Evolutionary conservation across 2,329 filamentous ascomycete genomes (phyloP).

Genomic region (Xylaria sp.): DNA sequence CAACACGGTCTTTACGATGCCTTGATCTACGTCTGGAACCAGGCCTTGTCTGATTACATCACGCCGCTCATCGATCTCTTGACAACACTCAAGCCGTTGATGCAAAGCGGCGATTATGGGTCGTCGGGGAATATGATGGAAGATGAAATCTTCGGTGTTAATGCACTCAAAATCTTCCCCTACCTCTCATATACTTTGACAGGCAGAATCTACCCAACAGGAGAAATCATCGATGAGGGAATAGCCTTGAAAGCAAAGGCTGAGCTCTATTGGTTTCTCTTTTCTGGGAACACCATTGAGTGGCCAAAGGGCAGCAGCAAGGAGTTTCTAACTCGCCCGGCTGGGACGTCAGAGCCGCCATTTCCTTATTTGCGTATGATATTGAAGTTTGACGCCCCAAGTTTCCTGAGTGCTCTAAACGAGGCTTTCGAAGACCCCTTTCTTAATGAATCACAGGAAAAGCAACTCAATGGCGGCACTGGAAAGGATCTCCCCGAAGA

Average conservation of each 20-base stretch:
- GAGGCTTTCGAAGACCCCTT: slow-evolving; percentile 97
- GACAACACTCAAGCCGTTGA: slow-evolving; percentile 70
- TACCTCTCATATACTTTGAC: slow-evolving; percentile 94
- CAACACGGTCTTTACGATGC: slow-evolving; percentile 94
- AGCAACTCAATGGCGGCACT: slow-evolving; percentile 64
- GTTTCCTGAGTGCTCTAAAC: slow-evolving; percentile 93
- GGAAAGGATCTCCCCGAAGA: slow-evolving; percentile 68
- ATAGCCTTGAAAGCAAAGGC: slow-evolving; percentile 81
- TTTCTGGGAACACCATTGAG: slow-evolving; percentile 80
- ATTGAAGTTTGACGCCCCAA: slow-evolving; percentile 87
- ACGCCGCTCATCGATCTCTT: slow-evolving; percentile 89
- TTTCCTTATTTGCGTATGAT: slow-evolving; percentile 89
- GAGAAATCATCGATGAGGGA: slow-evolving; percentile 76
- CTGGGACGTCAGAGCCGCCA: slow-evolving; percentile 70
- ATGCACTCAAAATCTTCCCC: slow-evolving; percentile 91
- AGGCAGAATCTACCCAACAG: slow-evolving; percentile 90
- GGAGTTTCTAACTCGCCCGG: slow-evolving; percentile 69
- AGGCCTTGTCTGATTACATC: slow-evolving; percentile 87
- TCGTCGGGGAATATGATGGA: slow-evolving; percentile 65
- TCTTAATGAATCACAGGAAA: slow-evolving; percentile 81
- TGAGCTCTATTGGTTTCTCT: slow-evolving; percentile 91
- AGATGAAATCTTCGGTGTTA: slow-evolving; percentile 70
- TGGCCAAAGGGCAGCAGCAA: slow-evolving; percentile 76
- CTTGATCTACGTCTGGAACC: slow-evolving; percentile 96
- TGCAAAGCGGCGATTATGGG: slow-evolving; percentile 64